Base-by-base conservation (phyloP, 2,329 filamentous ascomycete genomes). In the Rhynchosporium agropyri region DNA sequence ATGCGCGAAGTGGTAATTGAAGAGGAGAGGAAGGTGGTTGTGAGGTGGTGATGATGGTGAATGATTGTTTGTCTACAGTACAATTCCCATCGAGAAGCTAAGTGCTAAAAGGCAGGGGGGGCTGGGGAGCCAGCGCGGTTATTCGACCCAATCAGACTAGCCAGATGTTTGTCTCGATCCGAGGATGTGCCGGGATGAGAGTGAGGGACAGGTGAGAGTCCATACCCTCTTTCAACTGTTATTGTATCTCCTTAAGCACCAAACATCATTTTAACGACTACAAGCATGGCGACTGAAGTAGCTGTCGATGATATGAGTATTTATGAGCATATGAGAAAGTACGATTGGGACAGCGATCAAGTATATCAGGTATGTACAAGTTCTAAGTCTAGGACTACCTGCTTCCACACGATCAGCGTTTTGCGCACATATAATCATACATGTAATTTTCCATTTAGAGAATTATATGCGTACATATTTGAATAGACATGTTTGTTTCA, bases 321-420 rank as follows among this genome's bases (percentile, higher is more conserved):
- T 63, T 90, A 85, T 74, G 76, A 79, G 62, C 83, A 86, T 65
- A 83, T 91, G 57, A 86, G 89, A 70, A 76, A 77, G 29, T 91
- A 91, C 71, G 81, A 83, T 20, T 92, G 89, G 89, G 80, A 81
- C 64, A 82, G 82, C 65, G 89, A 92, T 75, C 79, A 81, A 58
- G 84, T 85, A 67, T 92, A 91, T 71, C 85, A 90, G 77, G 86
- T 86, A 72, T 53, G 69, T 65, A 43, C 26, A 38, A 50, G 43
- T 36, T 46, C 26, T n/a, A 40, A 8, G 20, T 53, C 2, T 53
- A 5, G 7, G 15, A 38, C 53, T 45, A 20, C 31, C 58, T 45
- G 29, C 29, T 26, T 50, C 20, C 53, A 46, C 29, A 38, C 28
- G 15, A 28, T 20, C 8, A 58, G 62, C 63, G 68, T 49, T 31